Evolutionary conservation across 768 basidiomycete species (phyloP).

Genomic region (Boletus patriciae): DNA sequence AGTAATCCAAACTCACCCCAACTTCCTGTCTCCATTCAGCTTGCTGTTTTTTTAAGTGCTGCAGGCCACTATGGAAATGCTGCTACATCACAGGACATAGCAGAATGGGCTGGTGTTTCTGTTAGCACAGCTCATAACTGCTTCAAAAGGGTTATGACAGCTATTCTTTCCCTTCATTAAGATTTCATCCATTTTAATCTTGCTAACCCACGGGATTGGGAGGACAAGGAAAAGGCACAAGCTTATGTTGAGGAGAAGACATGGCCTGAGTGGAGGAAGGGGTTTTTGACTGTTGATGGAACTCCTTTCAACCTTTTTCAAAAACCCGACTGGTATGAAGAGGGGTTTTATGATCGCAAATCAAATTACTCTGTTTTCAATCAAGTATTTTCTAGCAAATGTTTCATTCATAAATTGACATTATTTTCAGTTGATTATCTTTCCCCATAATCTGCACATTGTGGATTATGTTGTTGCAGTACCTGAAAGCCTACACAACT

Average conservation of each 20-base stretch:
- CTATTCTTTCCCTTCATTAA: slow-evolving; percentile 12
- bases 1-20: too few species aligned
- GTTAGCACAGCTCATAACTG: background rate
- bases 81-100: background rate
- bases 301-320: slow-evolving; percentile 17
- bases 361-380: slow-evolving; percentile 7
- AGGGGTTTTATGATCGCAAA: slow-evolving; percentile 9
- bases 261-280: background rate
- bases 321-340: slow-evolving; percentile 12
- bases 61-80: too few species aligned
- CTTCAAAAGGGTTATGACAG: background rate
- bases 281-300: slow-evolving; percentile 11
- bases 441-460: slow-evolving; percentile 9
- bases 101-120: background rate
- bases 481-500: slow-evolving; percentile 13
- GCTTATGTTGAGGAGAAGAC: background rate
- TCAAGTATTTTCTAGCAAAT: background rate
- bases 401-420: background rate
- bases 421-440: background rate
- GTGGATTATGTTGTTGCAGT: slow-evolving; percentile 10
- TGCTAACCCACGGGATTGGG: background rate
- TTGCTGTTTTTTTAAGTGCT: too few species aligned
- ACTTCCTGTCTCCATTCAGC: too few species aligned
- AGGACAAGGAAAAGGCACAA: background rate
- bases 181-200: slow-evolving; percentile 4